Evolutionary conservation across 2,329 filamentous ascomycete genomes (phyloP), one percentile per base, ranked within the genome.

Genomic region (Penicillium sclerotigenum): DNA sequence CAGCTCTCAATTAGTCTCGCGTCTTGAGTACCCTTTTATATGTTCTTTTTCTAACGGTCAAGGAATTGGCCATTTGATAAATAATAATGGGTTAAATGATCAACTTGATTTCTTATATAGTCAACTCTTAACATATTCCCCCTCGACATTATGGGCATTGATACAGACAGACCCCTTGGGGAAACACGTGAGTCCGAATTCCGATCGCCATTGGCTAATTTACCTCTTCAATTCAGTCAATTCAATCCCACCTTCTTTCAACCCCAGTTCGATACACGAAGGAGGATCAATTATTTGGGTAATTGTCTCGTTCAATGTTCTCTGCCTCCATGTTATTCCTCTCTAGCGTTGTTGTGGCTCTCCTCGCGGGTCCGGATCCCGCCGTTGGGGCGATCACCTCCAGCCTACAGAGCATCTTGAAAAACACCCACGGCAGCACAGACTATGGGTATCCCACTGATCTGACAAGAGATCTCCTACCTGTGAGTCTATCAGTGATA

Each of bases 401-500:
- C 16, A 73, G 77, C 38, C 71, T 86, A 43, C 81, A 85, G 64
- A 79, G 79, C 56, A 81, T 86, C 49, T 68, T 86, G 49, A 73
- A 77, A 52, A 80, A 83, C 61, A 83, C 81, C 6, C 77, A 83
- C 62, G 70, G 75, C 22, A 78, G 76, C 45, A 71, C 77, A 10
- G 73, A 80, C 20, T 86, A 86, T 69, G 76, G 69, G 18, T 87
- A 86, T 70, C 84, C 84, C 0, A 87, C 84, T 0, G 81, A 84
- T 64, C 74, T 87, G 20, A 86, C 84, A 1, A 77, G 83, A 57
- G 82, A 79, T 1, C 83, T 87, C 58, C 65, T 84, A 29, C 84
- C 84, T 38, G 80, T 82, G 64, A 65, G 75, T 73, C 26, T 11
- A 33, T 34, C 2, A 22, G 13, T 24, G 26, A 10, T 26, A 26